Conservation (phyloP, 768 basidiomycete genomes). For the Russula foetens region DNA sequence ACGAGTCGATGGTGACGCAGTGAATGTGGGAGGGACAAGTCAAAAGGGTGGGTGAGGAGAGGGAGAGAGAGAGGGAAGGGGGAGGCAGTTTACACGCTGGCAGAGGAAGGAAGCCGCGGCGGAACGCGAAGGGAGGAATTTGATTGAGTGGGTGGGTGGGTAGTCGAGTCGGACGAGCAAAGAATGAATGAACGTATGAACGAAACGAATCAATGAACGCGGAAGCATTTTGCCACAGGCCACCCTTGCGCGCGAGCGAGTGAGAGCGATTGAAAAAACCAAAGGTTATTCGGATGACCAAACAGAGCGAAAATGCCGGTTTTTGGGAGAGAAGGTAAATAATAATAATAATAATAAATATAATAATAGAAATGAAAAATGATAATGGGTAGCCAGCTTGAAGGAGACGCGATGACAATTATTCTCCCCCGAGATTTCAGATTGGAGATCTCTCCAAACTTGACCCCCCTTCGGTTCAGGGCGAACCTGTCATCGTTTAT, state of each 20-base stretch:
- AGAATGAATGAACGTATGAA: slow-evolving; percentile 2
- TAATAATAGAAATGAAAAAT: not conserved
- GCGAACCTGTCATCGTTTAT: slow-evolving; percentile 15
- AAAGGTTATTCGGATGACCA: slow-evolving; percentile 19
- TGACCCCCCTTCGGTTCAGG: slow-evolving; percentile 6
- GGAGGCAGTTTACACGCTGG: not conserved
- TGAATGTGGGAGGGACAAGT: not conserved
- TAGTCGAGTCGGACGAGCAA: not conserved
- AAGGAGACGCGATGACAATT: not conserved
- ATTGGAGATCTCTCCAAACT: slow-evolving; percentile 1
- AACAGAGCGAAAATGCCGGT: slow-evolving; percentile 19
- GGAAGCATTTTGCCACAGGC: slow-evolving; percentile 8
- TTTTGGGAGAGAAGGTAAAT: too few species aligned
- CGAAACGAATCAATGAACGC: not conserved
- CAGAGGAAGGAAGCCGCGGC: slow-evolving; percentile 12
- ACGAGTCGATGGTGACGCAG: not conserved
- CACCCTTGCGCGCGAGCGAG: not conserved
- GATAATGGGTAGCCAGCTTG: too few species aligned
- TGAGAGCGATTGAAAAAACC: too few species aligned
- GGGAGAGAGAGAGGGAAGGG: not conserved
- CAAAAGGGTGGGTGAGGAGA: not conserved
- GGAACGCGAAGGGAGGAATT: not conserved
- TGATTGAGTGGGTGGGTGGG: slow-evolving; percentile 4
- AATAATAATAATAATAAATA: not conserved
- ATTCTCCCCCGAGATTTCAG: slow-evolving; percentile 8